Evolutionary conservation across 257 asterid genomes (phyloP).

Genomic region (Solanum phureja): DNA sequence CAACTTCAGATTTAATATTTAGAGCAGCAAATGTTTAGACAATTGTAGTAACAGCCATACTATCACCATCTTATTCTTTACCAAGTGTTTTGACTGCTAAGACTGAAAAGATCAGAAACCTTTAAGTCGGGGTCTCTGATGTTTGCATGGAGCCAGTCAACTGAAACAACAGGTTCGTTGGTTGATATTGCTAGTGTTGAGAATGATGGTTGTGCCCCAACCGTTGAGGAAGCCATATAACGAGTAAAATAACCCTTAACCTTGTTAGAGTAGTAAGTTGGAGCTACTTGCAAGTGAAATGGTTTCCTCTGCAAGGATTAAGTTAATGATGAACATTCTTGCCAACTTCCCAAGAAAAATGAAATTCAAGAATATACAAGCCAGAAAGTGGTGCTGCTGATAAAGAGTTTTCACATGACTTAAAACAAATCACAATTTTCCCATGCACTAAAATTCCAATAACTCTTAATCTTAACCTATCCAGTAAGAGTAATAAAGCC

Average conservation of each 20-base stretch:
- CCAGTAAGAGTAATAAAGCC: neutral
- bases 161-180: constrained; percentile 88
- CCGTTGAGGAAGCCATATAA: constrained; percentile 53
- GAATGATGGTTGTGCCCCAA: constrained; percentile 48
- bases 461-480: neutral
- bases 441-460: neutral
- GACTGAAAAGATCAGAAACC: constrained; percentile 25
- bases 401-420: neutral
- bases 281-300: constrained; percentile 11
- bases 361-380: neutral
- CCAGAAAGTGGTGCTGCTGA: neutral
- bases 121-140: constrained; percentile 74
- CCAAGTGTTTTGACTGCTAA: neutral
- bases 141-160: constrained; percentile 91
- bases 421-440: neutral
- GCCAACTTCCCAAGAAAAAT: neutral
- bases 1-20: neutral
- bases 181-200: constrained; percentile 42
- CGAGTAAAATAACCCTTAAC: constrained; percentile 14
- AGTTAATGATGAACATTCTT: neutral
- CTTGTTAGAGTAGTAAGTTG: constrained; percentile 23
- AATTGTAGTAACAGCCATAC: neutral
- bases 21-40: neutral
- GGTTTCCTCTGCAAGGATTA: constrained; percentile 31
- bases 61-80: neutral